Conservation (phyloP, 148 eudicot genomes). For the Rhododendron henanense region DNA sequence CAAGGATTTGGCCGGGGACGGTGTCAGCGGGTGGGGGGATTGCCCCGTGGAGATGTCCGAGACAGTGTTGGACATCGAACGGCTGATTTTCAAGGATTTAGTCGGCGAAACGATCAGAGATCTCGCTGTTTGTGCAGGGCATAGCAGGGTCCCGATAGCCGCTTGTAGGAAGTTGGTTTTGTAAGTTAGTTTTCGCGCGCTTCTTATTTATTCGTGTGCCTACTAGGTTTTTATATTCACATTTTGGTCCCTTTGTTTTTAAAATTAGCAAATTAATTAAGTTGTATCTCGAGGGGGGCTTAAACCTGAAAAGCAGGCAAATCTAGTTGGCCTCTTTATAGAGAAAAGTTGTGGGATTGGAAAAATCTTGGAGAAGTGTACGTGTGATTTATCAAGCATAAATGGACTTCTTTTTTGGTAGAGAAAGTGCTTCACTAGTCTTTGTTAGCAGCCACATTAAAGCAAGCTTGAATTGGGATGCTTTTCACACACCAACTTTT, state of each 20-base stretch:
- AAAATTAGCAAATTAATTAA: background rate
- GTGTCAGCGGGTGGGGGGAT: constrained; percentile 60
- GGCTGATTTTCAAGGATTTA: constrained; percentile 80
- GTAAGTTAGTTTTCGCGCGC: constrained; percentile 41
- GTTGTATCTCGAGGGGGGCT: background rate
- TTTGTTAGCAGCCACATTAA: background rate
- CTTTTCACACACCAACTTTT: background rate
- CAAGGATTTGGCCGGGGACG: constrained; percentile 63
- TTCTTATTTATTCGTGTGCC: background rate
- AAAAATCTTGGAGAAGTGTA: background rate
- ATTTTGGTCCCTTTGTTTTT: background rate
- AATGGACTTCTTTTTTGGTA: background rate
- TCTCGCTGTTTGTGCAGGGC: constrained; percentile 38
- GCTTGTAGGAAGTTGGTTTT: constrained; percentile 78
- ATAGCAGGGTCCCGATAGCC: constrained; percentile 20
- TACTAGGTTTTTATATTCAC: background rate
- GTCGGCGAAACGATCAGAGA: constrained; percentile 69
- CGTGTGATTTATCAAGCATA: constrained; percentile 12
- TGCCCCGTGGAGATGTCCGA: constrained; percentile 67
- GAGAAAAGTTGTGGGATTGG: background rate
- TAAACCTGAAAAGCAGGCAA: constrained; percentile 26
- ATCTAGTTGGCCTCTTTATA: constrained; percentile 30
- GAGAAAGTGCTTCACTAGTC: background rate
- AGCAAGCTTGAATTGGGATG: background rate
- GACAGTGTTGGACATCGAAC: constrained; percentile 72